Base-by-base conservation (phyloP, 805 yeast genomes). In the Lachancea kluyveri region DNA sequence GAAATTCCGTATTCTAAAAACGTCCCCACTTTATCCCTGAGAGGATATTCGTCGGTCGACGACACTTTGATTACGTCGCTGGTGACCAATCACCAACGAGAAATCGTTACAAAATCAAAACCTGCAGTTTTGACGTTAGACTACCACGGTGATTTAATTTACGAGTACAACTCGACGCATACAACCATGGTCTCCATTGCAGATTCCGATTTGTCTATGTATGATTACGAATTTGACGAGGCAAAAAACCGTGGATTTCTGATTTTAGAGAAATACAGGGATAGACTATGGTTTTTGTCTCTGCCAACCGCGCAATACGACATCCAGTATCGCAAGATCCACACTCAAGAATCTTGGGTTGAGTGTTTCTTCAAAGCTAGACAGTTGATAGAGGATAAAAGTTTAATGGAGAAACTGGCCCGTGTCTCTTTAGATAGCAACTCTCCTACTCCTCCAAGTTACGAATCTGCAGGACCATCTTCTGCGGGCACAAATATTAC, bases 171-270 rank as follows among this genome's bases (percentile, higher is more conserved):
- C 10, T 30, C 21, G 5, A 24, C 28, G 10, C 11, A 14, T 8
- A 36, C 25, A 13, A 30, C 28, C 11, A 46, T 55, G 37, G 50
- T 52, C 6, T 48, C 53, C 29, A 43, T 56, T 10, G 46, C 48
- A 3, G 74, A 70, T 43, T 58, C 62, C 26, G 63, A 72, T 42
- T 74, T 81, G 33, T 82, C 83, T 48, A 76, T 82, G 78, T 82
- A 81, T 51, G 90, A 81, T 54, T 80, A 78, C 54, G 90, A 81
- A 51, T 81, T 82, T 54, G 78, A 76, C 40, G 82, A 75, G 36
- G 60, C 57, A 12, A 64, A 64, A 5, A 64, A 64, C 15, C 68
- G 64, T 34, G 92, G 90, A 0, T 79, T 72, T 45, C 59, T 80
- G 27, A 77, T 79, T 8, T 48, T 81, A 17, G 88, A 81, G 46